Evolutionary conservation across 75 land plant genomes (phyloP), one percentile per base, ranked within the genome.

Genomic region (Picea sitchensis): DNA sequence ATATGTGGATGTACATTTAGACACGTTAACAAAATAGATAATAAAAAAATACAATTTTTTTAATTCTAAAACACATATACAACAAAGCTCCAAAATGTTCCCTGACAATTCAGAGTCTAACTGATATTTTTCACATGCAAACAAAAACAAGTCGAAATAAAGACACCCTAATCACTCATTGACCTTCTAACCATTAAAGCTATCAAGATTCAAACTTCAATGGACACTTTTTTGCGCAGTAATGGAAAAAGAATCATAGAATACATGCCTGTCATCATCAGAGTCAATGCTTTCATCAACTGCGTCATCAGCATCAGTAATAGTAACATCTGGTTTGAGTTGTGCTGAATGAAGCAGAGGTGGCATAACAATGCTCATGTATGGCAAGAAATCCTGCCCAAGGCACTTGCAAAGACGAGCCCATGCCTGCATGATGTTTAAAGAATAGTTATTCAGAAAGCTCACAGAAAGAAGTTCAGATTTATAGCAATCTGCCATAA

Each of bases 291-390:
- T 65, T 63, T 78, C 82, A 78, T 81, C 77, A 38, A 63, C 83
- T 14, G 82, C 20, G 30, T 79, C 82, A 51, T 80, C 80, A n/a
- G 74, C 83, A 79, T 82, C 74, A 23, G 83, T 80, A 60, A 82
- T 82, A 21, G 83, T 82, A 34, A 82, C 83, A 65, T 82, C 83
- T 11, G 83, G 83, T 65, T 82, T 82, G 32, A 82, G 73, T 58
- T 82, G 83, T 54, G 83, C 83, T 17, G 83, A 82, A 51, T 59
- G 82, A 51, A 82, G 83, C n/a, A 82, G 82, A 36, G 83, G 83
- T 57, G 83, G 83, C 83, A 82, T 82, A 80, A 82, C 83, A 82
- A 82, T 77, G 44, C 23, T 51, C 83, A 82, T 82, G 63, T 82
- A 82, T 36, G 83, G 83, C 18, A 80, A 63, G 20, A 82, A 82